Conservation (phyloP, 2,329 filamentous ascomycete species). For the Ceratocystis destructans region DNA sequence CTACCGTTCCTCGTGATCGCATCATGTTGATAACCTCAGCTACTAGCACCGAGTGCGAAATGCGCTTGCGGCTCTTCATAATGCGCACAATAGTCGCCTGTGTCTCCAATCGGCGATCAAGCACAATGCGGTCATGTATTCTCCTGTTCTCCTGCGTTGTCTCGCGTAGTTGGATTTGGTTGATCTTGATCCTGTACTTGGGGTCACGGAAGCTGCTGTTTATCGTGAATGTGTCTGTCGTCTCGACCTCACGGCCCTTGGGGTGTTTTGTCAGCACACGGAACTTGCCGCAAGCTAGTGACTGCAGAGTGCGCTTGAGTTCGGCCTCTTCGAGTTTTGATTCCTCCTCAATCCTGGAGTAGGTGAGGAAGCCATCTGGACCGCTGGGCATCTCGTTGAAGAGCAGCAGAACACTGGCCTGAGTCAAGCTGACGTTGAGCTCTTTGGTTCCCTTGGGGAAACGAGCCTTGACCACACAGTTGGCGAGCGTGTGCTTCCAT, state of each 20-base stretch:
- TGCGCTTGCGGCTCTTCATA: slow-evolving; percentile 85
- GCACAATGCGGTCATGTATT: slow-evolving; percentile 77
- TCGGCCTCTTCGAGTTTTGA: slow-evolving; percentile 66
- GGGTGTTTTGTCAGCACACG: slow-evolving; percentile 76
- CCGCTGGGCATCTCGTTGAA: slow-evolving; percentile 57
- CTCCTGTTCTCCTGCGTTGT: slow-evolving; percentile 89
- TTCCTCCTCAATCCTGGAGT: slow-evolving; percentile 58
- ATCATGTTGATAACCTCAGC: slow-evolving; percentile 88
- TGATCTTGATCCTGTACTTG: slow-evolving; percentile 92
- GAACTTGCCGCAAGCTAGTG: slow-evolving; percentile 79
- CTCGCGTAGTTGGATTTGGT: slow-evolving; percentile 63
- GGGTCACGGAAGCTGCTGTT: slow-evolving; percentile 64
- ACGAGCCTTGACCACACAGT: slow-evolving; percentile 69
- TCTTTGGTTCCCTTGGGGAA: slow-evolving; percentile 78
- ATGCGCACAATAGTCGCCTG: slow-evolving; percentile 94
- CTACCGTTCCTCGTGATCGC: slow-evolving; percentile 70
- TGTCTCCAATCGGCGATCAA: slow-evolving; percentile 87
- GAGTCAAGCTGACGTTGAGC: slow-evolving; percentile 78
- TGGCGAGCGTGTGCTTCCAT: slow-evolving; percentile 89
- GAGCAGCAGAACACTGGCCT: slow-evolving; percentile 76
- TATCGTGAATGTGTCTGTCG: slow-evolving; percentile 71
- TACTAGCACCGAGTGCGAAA: slow-evolving; percentile 75
- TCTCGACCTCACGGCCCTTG: slow-evolving; percentile 64
- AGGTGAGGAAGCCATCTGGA: slow-evolving; percentile 47
- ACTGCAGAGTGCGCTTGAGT: slow-evolving; percentile 82